Conservation (phyloP, 2,329 filamentous ascomycete species). For the Scolecobasidium constrictum region DNA sequence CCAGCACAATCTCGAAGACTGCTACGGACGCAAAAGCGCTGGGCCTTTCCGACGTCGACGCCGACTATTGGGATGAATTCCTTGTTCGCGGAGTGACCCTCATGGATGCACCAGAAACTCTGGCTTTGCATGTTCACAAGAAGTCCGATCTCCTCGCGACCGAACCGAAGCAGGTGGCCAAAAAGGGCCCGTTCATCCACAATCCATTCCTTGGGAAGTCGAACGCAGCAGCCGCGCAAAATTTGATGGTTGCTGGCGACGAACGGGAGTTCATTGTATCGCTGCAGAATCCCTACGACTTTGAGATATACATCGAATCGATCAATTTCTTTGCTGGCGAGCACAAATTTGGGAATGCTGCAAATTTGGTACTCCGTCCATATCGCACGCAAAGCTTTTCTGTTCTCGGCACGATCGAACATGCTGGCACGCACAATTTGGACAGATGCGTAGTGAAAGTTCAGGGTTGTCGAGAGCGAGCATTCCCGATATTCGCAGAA, state of each 20-base stretch:
- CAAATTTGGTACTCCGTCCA: conserved; percentile 62
- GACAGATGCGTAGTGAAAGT: conserved; percentile 72
- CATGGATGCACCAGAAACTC: conserved; percentile 46
- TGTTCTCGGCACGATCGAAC: conserved; percentile 56
- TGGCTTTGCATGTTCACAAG: conserved; percentile 48
- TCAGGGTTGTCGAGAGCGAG: conserved; percentile 67
- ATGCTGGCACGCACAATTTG: conserved; percentile 58
- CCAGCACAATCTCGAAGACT: conserved; percentile 77
- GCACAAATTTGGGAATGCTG: conserved; percentile 55
- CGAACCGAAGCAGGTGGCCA: conserved; percentile 20
- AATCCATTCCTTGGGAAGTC: conserved; percentile 75
- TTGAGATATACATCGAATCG: conserved; percentile 81
- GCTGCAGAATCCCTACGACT: conserved; percentile 88
- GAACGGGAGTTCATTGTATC: conserved; percentile 67
- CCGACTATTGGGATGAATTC: conserved; percentile 97
- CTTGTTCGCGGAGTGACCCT: conserved; percentile 70
- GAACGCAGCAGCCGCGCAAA: conserved; percentile 45
- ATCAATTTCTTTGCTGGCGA: conserved; percentile 66
- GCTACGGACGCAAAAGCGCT: conserved; percentile 65
- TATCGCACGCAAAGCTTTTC: conserved; percentile 72
- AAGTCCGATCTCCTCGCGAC: conserved; percentile 32
- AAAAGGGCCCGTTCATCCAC: conserved; percentile 78
- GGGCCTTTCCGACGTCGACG: conserved; percentile 57
- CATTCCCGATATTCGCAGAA: conserved; percentile 73
- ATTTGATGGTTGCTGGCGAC: conserved; percentile 69